Conservation (phyloP, 2,329 filamentous ascomycete genomes). For the Didymellaceae sp. region DNA sequence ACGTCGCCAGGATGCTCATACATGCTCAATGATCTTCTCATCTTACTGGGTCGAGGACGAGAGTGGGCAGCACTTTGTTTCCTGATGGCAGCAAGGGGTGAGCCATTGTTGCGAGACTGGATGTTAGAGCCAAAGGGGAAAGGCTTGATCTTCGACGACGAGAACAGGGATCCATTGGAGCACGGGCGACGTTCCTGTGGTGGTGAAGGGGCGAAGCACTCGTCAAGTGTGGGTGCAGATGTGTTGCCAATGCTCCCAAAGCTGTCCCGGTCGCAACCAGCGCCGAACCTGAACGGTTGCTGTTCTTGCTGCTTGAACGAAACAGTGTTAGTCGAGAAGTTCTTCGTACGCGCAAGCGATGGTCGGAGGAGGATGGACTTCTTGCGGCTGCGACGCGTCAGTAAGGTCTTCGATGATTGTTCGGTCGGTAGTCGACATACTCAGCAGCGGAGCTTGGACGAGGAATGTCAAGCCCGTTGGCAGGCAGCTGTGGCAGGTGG, state of each 20-base stretch:
- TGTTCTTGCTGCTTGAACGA: slow-evolving; percentile 66
- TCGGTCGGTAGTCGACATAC: slow-evolving; percentile 33
- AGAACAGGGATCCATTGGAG: slow-evolving; percentile 58
- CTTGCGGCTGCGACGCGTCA: slow-evolving; percentile 39
- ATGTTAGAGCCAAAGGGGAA: slow-evolving; percentile 64
- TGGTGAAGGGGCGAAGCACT: slow-evolving; percentile 83
- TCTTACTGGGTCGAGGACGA: slow-evolving; percentile 71
- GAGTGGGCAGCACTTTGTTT: slow-evolving; percentile 69
- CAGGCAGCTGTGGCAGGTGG: slow-evolving; percentile 35
- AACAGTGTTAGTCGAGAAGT: slow-evolving; percentile 71
- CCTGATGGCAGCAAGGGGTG: slow-evolving; percentile 72
- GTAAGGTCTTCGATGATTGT: slow-evolving; percentile 8
- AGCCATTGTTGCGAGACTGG: slow-evolving; percentile 70
- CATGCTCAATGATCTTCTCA: slow-evolving; percentile 94
- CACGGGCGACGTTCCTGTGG: slow-evolving; percentile 71
- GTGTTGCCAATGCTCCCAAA: slow-evolving; percentile 56
- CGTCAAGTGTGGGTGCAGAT: slow-evolving; percentile 72
- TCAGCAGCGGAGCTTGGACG: slow-evolving; percentile 47
- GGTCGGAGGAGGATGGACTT: slow-evolving; percentile 69
- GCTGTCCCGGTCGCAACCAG: slow-evolving; percentile 50
- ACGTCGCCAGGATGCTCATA: slow-evolving; percentile 91
- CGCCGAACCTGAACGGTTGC: slow-evolving; percentile 77
- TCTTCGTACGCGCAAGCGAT: slow-evolving; percentile 76
- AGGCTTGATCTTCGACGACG: slow-evolving; percentile 69
- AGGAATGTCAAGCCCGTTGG: slow-evolving; percentile 38